A percentile compares a stretch with the other conserved stretches of the same genome.
phyloP scores from a whole-genome alignment of 768 basidiomycete species.

The Russula olivacea region DNA sequence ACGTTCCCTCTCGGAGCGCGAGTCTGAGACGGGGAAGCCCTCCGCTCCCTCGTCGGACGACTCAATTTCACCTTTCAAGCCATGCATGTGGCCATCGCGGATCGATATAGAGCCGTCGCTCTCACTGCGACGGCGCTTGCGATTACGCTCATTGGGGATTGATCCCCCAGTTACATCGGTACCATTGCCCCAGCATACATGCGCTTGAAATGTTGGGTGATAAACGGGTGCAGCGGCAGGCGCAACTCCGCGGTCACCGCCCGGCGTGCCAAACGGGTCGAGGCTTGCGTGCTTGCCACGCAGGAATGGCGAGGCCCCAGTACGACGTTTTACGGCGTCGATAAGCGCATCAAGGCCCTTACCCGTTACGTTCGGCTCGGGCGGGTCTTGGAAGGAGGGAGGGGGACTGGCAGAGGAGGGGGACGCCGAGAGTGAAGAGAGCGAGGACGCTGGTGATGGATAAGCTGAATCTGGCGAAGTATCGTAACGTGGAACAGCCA shows the following conservation, averaged over 20 bases:
- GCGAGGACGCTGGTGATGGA: slow-evolving; percentile 23
- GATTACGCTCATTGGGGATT: slow-evolving; percentile 10
- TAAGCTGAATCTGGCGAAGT: slow-evolving; percentile 26
- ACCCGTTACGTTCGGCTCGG: slow-evolving; percentile 41
- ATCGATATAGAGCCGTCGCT: slow-evolving; percentile 6
- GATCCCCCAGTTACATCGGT: slow-evolving; percentile 1
- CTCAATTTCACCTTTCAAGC: slow-evolving; percentile 11
- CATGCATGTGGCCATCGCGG: slow-evolving; percentile 6
- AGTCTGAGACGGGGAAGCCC: slow-evolving; percentile 22
- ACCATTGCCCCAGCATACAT: slow-evolving; percentile 27
- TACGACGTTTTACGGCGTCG: slow-evolving; percentile 45
- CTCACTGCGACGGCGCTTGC: slow-evolving; percentile 18
- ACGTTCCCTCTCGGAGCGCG: slow-evolving; percentile 21
- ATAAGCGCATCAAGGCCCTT: slow-evolving; percentile 47
- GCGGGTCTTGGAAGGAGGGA: slow-evolving; percentile 32
- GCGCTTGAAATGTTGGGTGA: slow-evolving; percentile 31
- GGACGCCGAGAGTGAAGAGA: slow-evolving; percentile 21
- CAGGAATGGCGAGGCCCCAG: slow-evolving; percentile 43
- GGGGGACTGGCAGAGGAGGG: slow-evolving; percentile 16
- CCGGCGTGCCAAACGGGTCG: slow-evolving; percentile 43
- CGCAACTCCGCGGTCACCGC: slow-evolving; percentile 33
- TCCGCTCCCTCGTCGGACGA: slow-evolving; percentile 19
- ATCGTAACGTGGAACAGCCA: slow-evolving; percentile 20
- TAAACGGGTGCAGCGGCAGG: slow-evolving; percentile 26
- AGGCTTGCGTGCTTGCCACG: slow-evolving; percentile 48